Evolutionary conservation across 2,329 filamentous ascomycete genomes (phyloP).

Genomic region (Phyllosticta citrichinensis): DNA sequence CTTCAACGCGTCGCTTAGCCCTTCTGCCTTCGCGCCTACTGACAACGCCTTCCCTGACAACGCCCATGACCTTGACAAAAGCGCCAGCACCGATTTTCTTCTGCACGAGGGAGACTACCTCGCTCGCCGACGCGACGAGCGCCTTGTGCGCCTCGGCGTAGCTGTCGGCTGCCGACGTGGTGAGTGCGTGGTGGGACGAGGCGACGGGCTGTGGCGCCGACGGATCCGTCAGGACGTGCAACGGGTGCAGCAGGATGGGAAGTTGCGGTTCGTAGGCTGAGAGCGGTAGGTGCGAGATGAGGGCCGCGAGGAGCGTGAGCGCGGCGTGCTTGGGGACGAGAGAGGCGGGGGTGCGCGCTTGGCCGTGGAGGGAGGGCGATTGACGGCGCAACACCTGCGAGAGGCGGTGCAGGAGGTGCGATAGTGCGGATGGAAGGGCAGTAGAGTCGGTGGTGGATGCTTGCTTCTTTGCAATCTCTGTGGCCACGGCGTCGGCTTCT

Average conservation of each 20-base stretch:
- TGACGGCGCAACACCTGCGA: constrained; percentile 72
- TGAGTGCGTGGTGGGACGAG: constrained; percentile 18
- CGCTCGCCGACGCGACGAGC: constrained; percentile 61
- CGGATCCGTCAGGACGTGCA: constrained; percentile 78
- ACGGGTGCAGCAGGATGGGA: constrained; percentile 52
- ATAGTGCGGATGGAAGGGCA: constrained; percentile 41
- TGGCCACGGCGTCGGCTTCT: constrained; percentile 25
- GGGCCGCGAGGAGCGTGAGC: constrained; percentile 61
- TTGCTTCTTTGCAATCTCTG: constrained; percentile 5
- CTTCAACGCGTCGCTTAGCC: constrained; percentile 81
- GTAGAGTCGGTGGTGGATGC: constrained; percentile 10
- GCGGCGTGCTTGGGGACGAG: constrained; percentile 67
- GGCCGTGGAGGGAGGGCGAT: constrained; percentile 16
- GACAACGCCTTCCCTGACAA: constrained; percentile 63
- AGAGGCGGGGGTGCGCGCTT: constrained; percentile 48
- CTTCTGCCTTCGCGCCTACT: constrained; percentile 63
- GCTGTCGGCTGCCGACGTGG: constrained; percentile 43
- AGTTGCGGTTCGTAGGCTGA: constrained; percentile 53
- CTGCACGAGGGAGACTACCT: constrained; percentile 73
- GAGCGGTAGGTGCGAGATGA: constrained; percentile 52
- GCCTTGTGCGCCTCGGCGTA: constrained; percentile 62
- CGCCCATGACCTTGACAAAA: constrained; percentile 65
- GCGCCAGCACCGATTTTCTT: constrained; percentile 70
- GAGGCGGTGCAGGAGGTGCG: constrained; percentile 69
- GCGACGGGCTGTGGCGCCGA: constrained; percentile 54